Percentiles rank a stretch among this genome's conserved stretches.
These are phyloP conservation scores for Candida albicans DNA, from an alignment of 1,139 yeast genomes.

Conservation along the genomic window DNA sequence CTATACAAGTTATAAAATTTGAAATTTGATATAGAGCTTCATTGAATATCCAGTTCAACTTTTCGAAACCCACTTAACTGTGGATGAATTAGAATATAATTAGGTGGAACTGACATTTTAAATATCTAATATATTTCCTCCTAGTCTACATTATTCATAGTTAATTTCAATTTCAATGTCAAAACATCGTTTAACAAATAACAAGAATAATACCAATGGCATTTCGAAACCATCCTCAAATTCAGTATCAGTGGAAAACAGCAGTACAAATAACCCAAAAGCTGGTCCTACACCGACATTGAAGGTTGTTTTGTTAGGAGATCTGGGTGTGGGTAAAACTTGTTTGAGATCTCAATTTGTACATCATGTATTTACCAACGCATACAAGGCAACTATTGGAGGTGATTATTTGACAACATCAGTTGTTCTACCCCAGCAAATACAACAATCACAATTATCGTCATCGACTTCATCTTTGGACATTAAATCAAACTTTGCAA, in stretches of 20 bases:
- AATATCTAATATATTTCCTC: too few relatives aligned
- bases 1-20: too few relatives aligned
- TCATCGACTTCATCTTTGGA: not conserved
- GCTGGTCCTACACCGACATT: conserved; percentile 20
- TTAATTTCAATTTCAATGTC: not conserved
- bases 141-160: not conserved
- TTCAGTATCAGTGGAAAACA: conserved; percentile 1
- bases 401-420: conserved; percentile 58
- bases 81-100: too few relatives aligned
- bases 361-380: conserved; percentile 57
- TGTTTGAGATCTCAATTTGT: conserved; percentile 59
- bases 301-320: conserved; percentile 59
- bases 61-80: too few relatives aligned
- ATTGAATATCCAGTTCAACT: too few relatives aligned
- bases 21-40: too few relatives aligned
- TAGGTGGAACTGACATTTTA: too few relatives aligned
- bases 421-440: conserved; percentile 20
- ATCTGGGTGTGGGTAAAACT: conserved; percentile 64
- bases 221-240: not conserved
- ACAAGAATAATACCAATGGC: not conserved
- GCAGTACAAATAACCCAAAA: not conserved
- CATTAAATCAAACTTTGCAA: too few relatives aligned
- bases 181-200: not conserved
- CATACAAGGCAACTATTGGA: conserved; percentile 62
- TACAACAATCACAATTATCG: not conserved